A percentile compares a stretch with the other conserved stretches of the same genome.
phyloP scores from a whole-genome alignment of 2,329 filamentous ascomycete species.

The Myriosclerotinia scirpicola region DNA sequence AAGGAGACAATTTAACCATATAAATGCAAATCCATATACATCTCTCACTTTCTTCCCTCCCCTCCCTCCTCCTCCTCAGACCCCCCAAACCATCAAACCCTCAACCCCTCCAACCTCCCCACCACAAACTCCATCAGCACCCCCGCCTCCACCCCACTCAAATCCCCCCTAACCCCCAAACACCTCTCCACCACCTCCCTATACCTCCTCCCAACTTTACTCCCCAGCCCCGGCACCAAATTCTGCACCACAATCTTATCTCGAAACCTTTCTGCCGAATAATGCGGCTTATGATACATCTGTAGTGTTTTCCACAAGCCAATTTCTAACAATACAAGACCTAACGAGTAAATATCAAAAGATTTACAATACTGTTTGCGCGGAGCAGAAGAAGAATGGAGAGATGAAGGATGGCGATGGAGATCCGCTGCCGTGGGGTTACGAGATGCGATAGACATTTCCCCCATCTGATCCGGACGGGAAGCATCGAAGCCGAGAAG shows the following conservation, averaged over 20 bases:
- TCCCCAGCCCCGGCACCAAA: constrained; percentile 46
- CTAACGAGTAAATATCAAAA: constrained; percentile 49
- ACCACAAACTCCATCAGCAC: constrained; percentile 48
- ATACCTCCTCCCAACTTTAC: constrained; percentile 46
- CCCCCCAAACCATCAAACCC: constrained; percentile 1
- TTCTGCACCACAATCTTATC: constrained; percentile 46
- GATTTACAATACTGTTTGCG: constrained; percentile 44
- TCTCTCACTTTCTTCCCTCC: too few species aligned
- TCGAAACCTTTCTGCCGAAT: constrained; percentile 46
- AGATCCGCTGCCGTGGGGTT: constrained; percentile 45
- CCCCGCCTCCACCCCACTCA: constrained; percentile 43
- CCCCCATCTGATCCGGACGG: constrained; percentile 42
- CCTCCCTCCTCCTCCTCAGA: too few species aligned
- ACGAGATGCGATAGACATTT: constrained; percentile 44
- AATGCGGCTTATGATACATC: constrained; percentile 46
- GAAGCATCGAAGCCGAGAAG: constrained; percentile 47
- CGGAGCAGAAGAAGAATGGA: constrained; percentile 42
- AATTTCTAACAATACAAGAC: constrained; percentile 51
- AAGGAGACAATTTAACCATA: background rate
- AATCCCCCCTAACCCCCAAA: constrained; percentile 43
- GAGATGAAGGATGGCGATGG: constrained; percentile 49
- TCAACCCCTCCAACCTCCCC: constrained; percentile 44
- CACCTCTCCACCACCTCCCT: constrained; percentile 47
- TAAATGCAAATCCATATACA: background rate
- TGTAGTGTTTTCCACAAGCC: constrained; percentile 48